Evolutionary conservation across 2,329 filamentous ascomycete genomes (phyloP).

Genomic region (Pleoardoris graminearum): DNA sequence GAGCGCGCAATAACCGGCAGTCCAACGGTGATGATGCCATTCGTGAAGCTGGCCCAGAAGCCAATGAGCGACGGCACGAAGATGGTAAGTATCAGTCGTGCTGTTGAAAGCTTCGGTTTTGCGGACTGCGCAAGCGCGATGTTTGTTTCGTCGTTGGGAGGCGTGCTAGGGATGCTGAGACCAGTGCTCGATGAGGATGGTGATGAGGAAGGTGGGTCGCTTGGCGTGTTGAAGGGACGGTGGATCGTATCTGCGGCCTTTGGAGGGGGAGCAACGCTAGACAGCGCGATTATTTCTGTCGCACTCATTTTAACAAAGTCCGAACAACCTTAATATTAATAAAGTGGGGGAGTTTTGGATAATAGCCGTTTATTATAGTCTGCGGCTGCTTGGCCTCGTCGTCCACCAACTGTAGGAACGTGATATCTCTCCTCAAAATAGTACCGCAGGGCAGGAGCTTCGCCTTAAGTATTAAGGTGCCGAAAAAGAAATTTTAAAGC

Average conservation of each 20-base stretch:
- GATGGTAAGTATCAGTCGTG: constrained; percentile 24
- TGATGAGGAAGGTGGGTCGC: neutral
- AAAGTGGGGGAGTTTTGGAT: neutral
- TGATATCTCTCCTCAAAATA: neutral
- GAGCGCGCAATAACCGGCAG: constrained; percentile 48
- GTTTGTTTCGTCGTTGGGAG: constrained; percentile 1
- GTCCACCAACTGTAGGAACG: neutral
- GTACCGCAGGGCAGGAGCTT: too few species aligned
- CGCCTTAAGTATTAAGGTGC: neutral
- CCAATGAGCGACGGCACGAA: constrained; percentile 31
- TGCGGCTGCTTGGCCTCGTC: neutral
- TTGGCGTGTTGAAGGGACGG: neutral
- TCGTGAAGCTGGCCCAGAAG: constrained; percentile 37
- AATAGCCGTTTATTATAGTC: neutral
- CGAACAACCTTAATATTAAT: too few species aligned
- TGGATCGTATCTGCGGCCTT: neutral
- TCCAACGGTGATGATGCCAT: constrained; percentile 49
- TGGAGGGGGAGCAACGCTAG: neutral
- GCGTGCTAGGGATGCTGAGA: neutral
- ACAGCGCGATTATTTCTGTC: neutral
- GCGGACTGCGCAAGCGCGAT: constrained; percentile 8
- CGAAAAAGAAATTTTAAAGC: neutral
- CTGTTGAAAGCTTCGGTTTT: constrained; percentile 13
- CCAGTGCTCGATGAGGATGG: neutral
- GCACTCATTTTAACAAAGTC: neutral